These are phyloP conservation scores for Spathaspora girioi DNA, from an alignment of 805 yeast species.

Conservation along the genomic window DNA sequence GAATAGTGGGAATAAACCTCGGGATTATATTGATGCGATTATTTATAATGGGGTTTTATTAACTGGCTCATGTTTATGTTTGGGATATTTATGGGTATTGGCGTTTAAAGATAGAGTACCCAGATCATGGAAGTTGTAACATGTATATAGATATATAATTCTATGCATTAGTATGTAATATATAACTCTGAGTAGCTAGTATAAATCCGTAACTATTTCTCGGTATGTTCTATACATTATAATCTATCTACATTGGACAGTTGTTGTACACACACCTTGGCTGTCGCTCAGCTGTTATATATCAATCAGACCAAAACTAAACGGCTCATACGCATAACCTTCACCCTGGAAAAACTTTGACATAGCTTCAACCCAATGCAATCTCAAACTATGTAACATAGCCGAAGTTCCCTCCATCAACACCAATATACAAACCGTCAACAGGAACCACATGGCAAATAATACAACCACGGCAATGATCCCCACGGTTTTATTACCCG, in stretches of 20 bases:
- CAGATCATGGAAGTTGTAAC: conserved; percentile 10
- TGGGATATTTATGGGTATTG: conserved; percentile 9
- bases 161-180: neutral
- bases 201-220: too few species aligned
- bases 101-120: conserved; percentile 5
- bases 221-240: too few species aligned
- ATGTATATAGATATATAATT: neutral
- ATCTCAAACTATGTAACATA: conserved; percentile 71
- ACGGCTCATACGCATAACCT: conserved; percentile 66
- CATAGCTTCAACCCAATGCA: conserved; percentile 84
- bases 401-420: conserved; percentile 86
- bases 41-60: conserved; percentile 25
- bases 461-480: conserved; percentile 55
- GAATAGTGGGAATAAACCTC: conserved; percentile 9
- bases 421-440: conserved; percentile 66
- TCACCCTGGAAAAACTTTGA: conserved; percentile 77
- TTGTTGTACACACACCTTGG: too few species aligned
- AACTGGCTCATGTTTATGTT: conserved; percentile 12
- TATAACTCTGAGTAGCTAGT: neutral
- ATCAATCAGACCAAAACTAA: conserved; percentile 37
- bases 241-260: too few species aligned
- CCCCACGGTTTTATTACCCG: conserved; percentile 45
- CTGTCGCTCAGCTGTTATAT: conserved; percentile 1
- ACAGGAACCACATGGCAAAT: conserved; percentile 72
- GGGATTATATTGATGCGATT: conserved; percentile 21